Base-by-base conservation (phyloP, 2,329 filamentous ascomycete species). In the Beauveria pseudobassiana region DNA sequence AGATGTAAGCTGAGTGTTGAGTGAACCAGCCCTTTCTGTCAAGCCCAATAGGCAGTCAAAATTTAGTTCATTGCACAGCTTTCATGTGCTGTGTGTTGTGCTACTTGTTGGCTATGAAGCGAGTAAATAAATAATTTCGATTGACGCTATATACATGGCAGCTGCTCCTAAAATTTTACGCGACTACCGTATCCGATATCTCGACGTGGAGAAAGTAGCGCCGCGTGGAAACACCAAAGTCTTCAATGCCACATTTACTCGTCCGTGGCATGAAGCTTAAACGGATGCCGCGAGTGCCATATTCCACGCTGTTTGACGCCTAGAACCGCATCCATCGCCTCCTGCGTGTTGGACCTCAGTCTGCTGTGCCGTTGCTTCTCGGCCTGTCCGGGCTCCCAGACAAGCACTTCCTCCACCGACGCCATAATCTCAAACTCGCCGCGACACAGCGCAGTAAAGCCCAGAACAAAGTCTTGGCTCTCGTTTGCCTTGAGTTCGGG, bases 391-490 rank as follows among this genome's bases (percentile, higher is more conserved):
- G 68, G 72, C 22, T 72, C 71, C 76, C 76, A 81, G 8, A 90
- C 70, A 63, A 81, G 80, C 3, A 89, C 85, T 77, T 97, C 93
- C 74, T 97, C 93, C 0, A 96, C 85, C 14, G 84, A 88, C 5
- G 87, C 91, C 26, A 84, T 85, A 24, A 96, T 80, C 73, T 96
- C 92, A 71, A 93, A 96, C 65, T 90, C 86, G 18, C 93, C 93
- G 50, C 86, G 82, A 66, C 89, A 92, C 40, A 96, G 82, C 38
- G 88, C 83, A 48, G 90, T 90, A 49, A 93, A 80, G 5, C 89
- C 89, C 4, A 96, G 74, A 1, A 81, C 79, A 24, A 90, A 78
- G 63, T 87, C 82, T 0, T 80, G 78, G n/a, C 75, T 82, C 50
- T 82, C 78, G 5, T 84, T 82, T 0, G 86, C 83, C 6, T 75